phyloP scores from a whole-genome alignment of 2,329 filamentous ascomycete species.

The Neonectria neomacrospora region DNA sequence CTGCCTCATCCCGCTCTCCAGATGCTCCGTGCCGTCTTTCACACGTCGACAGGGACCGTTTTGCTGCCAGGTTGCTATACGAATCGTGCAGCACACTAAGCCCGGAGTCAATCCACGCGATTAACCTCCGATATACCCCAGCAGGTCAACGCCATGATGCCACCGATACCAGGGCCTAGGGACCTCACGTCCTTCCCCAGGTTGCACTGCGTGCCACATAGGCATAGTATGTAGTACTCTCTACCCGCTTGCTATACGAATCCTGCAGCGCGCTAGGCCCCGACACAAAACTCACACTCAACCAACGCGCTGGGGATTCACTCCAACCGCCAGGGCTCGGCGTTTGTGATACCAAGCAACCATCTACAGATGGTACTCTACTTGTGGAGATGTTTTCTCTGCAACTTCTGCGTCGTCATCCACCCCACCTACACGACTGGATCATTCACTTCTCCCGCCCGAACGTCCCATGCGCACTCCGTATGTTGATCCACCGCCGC shows the following conservation, averaged over 20 bases:
- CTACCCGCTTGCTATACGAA: constrained; percentile 22
- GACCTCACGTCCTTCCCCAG: constrained; percentile 7
- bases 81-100: constrained; percentile 23
- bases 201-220: too few relatives aligned
- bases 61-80: constrained; percentile 16
- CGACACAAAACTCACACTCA: background rate
- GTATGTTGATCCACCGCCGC: background rate
- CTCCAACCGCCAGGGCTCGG: background rate
- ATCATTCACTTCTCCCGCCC: background rate
- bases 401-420: constrained; percentile 3
- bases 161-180: background rate
- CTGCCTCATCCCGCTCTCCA: background rate
- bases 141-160: background rate
- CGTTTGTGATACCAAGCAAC: background rate
- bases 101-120: constrained; percentile 7
- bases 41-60: background rate
- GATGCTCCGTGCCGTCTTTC: background rate
- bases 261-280: constrained; percentile 25
- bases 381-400: background rate
- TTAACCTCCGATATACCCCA: background rate
- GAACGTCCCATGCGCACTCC: background rate
- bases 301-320: background rate
- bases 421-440: background rate
- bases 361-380: background rate
- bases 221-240: background rate